Conservation (phyloP, 2,329 filamentous ascomycete species). For the Sporothrix humicola region DNA sequence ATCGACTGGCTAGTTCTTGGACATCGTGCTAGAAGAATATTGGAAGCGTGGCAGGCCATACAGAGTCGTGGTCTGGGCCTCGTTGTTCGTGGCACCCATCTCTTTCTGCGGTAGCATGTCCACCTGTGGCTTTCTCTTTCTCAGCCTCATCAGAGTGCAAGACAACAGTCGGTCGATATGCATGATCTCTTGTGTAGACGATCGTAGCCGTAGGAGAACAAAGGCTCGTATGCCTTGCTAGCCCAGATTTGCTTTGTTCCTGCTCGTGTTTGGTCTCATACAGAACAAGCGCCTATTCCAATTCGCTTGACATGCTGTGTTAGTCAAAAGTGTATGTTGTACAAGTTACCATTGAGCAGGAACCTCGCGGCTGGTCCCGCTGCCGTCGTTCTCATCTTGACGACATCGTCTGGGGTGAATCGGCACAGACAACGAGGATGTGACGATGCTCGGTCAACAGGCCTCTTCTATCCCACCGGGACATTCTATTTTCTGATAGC, state of each 20-base stretch:
- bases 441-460: neutral
- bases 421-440: neutral
- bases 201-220: neutral
- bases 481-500: neutral
- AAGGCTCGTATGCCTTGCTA: neutral
- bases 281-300: neutral
- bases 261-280: neutral
- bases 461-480: too few relatives aligned
- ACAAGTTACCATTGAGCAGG: neutral
- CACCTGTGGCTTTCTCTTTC: neutral
- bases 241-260: neutral
- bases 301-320: neutral
- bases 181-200: neutral
- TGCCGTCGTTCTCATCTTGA: neutral
- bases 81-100: too few relatives aligned
- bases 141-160: neutral
- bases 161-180: neutral
- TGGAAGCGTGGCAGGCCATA: too few relatives aligned
- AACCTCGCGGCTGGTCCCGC: slow-evolving; percentile 28
- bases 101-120: neutral
- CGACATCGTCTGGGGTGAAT: neutral
- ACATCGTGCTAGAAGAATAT: too few relatives aligned
- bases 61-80: too few relatives aligned
- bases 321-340: neutral
- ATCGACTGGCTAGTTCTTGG: neutral